Percentiles rank a stretch among this genome's conserved stretches.
These are phyloP conservation scores for Ophiostoma montium DNA, from an alignment of 2,329 filamentous ascomycete species.

Conservation along the genomic window DNA sequence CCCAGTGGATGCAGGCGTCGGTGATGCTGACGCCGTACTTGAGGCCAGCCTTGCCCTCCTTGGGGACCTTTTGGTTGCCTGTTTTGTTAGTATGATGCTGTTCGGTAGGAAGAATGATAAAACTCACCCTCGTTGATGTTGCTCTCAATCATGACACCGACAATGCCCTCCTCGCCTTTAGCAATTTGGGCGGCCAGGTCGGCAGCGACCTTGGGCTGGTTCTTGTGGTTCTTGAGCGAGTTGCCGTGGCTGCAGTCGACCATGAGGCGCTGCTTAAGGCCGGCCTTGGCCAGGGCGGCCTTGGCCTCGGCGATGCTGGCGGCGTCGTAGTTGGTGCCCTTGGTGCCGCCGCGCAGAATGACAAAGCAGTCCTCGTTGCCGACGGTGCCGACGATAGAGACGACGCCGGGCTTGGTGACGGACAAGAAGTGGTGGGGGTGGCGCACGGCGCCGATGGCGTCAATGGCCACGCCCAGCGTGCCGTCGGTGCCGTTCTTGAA, in stretches of 20 bases:
- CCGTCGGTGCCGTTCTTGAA: constrained; percentile 99
- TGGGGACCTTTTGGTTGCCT: constrained; percentile 83
- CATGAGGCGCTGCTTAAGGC: constrained; percentile 70
- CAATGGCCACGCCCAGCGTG: constrained; percentile 74
- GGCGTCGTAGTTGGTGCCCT: constrained; percentile 87
- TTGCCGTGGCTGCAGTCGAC: constrained; percentile 97
- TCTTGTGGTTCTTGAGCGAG: constrained; percentile 89
- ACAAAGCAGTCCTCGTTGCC: constrained; percentile 97
- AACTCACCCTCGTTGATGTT: constrained; percentile 77
- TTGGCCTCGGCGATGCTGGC: constrained; percentile 75
- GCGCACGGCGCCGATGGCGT: constrained; percentile 84
- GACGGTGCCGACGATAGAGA: constrained; percentile 83
- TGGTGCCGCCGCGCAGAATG: constrained; percentile 82
- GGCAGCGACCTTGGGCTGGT: constrained; percentile 86
- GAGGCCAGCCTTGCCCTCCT: constrained; percentile 69
- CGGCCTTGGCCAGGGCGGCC: constrained; percentile 59
- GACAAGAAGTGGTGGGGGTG: constrained; percentile 95
- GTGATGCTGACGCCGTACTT: constrained; percentile 95
- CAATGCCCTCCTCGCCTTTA: constrained; percentile 70
- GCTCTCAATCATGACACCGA: constrained; percentile 98
- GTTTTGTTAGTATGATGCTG: not conserved
- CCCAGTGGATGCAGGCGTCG: constrained; percentile 92
- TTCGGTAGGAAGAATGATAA: not conserved
- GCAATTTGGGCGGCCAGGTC: constrained; percentile 72
- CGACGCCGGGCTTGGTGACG: constrained; percentile 90